phyloP scores from a whole-genome alignment of 2,329 filamentous ascomycete species.

The Pseudogymnoascus sp. region DNA sequence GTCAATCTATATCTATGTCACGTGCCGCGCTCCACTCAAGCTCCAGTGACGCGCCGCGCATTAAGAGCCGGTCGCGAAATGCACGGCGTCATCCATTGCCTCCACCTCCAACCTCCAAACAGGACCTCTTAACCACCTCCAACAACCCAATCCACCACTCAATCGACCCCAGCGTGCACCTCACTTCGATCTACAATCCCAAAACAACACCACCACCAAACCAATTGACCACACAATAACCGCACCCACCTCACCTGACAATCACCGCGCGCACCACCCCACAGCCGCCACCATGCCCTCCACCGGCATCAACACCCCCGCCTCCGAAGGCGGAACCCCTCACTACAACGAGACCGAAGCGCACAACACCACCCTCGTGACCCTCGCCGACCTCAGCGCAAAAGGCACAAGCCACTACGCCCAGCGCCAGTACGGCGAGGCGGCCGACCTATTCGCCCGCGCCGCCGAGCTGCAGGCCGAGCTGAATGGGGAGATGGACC shows the following conservation, averaged over 20 bases:
- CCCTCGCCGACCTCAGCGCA: constrained; percentile 70
- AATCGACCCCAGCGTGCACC: neutral
- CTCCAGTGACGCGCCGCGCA: neutral
- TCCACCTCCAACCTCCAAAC: neutral
- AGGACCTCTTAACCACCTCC: neutral
- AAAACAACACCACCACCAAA: neutral
- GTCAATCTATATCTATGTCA: neutral
- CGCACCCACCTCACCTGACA: neutral
- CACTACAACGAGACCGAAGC: constrained; percentile 12
- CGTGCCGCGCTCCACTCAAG: neutral
- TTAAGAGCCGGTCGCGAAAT: constrained; percentile 3
- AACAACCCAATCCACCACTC: neutral
- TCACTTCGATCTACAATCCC: neutral
- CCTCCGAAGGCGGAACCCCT: constrained; percentile 9
- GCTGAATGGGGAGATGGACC: constrained; percentile 85
- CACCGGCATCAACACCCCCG: constrained; percentile 22
- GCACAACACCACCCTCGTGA: constrained; percentile 44
- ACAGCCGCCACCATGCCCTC: constrained; percentile 19
- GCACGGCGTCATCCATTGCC: constrained; percentile 9
- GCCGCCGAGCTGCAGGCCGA: constrained; percentile 86
- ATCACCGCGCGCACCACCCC: neutral
- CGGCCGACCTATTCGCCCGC: constrained; percentile 80
- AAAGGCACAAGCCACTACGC: constrained; percentile 80
- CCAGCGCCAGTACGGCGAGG: constrained; percentile 79
- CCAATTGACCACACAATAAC: neutral